These are phyloP conservation scores for Coleophoma cylindrospora DNA, from an alignment of 2,329 filamentous ascomycete species.

Conservation along the genomic window DNA sequence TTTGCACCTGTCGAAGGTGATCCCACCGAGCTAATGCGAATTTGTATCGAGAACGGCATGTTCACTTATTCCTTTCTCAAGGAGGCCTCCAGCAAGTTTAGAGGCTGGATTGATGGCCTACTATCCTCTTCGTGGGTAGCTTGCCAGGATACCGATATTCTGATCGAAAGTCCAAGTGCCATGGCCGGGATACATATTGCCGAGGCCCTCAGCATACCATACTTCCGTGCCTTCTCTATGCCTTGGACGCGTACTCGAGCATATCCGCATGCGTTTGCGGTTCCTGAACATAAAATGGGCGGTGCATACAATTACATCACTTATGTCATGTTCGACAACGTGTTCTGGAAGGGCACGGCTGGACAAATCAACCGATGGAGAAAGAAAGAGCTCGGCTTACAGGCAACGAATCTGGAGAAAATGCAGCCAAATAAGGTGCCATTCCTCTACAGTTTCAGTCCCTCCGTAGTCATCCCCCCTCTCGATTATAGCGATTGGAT, in stretches of 20 bases:
- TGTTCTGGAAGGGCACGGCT: slow-evolving; percentile 94
- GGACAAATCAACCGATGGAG: slow-evolving; percentile 92
- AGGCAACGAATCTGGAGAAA: slow-evolving; percentile 78
- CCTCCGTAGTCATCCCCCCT: slow-evolving; percentile 87
- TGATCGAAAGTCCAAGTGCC: slow-evolving; percentile 92
- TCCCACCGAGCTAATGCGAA: slow-evolving; percentile 87
- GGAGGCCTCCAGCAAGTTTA: slow-evolving; percentile 82
- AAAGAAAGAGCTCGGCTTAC: slow-evolving; percentile 71
- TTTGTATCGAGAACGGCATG: slow-evolving; percentile 96
- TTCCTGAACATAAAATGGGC: slow-evolving; percentile 89
- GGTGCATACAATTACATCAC: slow-evolving; percentile 93
- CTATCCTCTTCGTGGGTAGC: slow-evolving; percentile 76
- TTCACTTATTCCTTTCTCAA: slow-evolving; percentile 89
- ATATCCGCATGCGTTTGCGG: slow-evolving; percentile 94
- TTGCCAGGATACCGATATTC: slow-evolving; percentile 79
- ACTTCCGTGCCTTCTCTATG: slow-evolving; percentile 98
- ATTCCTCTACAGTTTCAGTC: slow-evolving; percentile 96
- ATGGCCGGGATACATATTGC: slow-evolving; percentile 99
- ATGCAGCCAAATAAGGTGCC: slow-evolving; percentile 97
- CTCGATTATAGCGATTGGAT: slow-evolving; percentile 98
- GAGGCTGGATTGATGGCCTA: slow-evolving; percentile 91
- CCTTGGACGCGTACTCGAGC: slow-evolving; percentile 94
- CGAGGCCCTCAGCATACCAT: slow-evolving; percentile 86
- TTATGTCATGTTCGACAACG: slow-evolving; percentile 92
- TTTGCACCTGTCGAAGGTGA: slow-evolving; percentile 87